Conservation (phyloP, 2,329 filamentous ascomycete genomes). For the Fusarium compactum region DNA sequence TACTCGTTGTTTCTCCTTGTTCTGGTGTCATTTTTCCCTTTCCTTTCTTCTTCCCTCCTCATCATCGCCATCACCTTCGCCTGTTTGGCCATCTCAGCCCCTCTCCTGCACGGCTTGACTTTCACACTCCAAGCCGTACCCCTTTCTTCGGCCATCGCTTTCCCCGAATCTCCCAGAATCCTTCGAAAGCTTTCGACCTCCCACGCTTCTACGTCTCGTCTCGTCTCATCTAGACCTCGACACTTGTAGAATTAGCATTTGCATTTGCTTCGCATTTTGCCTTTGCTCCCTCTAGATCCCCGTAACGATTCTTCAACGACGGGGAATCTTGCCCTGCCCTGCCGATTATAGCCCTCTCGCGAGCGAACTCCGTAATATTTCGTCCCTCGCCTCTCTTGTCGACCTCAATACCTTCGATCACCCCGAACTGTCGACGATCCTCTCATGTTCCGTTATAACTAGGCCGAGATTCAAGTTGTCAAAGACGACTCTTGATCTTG, state of each 20-base stretch:
- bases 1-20: constrained; percentile 46
- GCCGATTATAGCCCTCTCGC: constrained; percentile 34
- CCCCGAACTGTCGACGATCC: constrained; percentile 38
- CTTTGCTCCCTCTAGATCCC: constrained; percentile 45
- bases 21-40: constrained; percentile 46
- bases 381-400: constrained; percentile 29
- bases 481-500: constrained; percentile 50
- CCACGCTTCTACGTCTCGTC: constrained; percentile 33
- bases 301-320: constrained; percentile 44
- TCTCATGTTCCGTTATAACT: constrained; percentile 52
- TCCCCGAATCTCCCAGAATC: constrained; percentile 38
- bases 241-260: constrained; percentile 46
- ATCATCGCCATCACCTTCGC: constrained; percentile 49
- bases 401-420: constrained; percentile 35
- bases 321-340: constrained; percentile 41
- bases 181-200: constrained; percentile 38
- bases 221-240: constrained; percentile 45
- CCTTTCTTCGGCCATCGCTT: constrained; percentile 50
- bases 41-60: constrained; percentile 38
- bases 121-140: constrained; percentile 45
- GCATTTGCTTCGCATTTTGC: constrained; percentile 45
- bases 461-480: constrained; percentile 51
- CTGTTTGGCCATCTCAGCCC: constrained; percentile 43
- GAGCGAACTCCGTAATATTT: constrained; percentile 48
- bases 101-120: constrained; percentile 41